Base-by-base conservation (phyloP, 208 protist species). In the Leptomonas seymouri region DNA sequence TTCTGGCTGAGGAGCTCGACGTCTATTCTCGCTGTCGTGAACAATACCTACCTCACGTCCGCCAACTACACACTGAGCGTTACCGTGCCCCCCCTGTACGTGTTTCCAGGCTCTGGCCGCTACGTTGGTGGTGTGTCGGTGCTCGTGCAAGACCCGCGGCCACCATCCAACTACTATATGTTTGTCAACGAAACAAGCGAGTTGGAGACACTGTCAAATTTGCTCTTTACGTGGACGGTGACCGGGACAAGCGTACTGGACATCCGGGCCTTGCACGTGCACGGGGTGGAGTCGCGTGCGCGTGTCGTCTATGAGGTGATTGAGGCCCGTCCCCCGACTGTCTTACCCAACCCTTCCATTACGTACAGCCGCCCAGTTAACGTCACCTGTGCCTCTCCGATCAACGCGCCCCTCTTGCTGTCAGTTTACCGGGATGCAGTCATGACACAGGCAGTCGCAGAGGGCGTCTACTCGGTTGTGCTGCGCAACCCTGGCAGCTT, bases 101-200 rank as follows among this genome's bases (percentile, higher is more conserved):
- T 93, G 14, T 86, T 79, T 48, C 85, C 88, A n/a, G 6, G 48
- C 8, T 84, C 79, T 16, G 85, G 85, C 31, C 75, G 73, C 49
- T 91, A 82, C 50, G 62, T 93, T 23, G 88, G 85, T 12, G 85
- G 85, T 31, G 71, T 89, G 28, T 46, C 46, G 18, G 75, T 86
- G 18, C 61, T 93, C 45, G 75, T 93, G 31, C 67, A 46, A 18
- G 66, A 77, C 23, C 59, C 79, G 48, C 68, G 59, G 30, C 54
- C 55, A 31, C 50, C 67, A 48, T 76, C 74, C 23, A 81, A 34
- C 28, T 83, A 82, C 64, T 86, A 74, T 68, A 61, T 76, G 30
- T 84, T 76, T 36, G 67, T 89, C 23, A 90, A 91, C 60, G 69
- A 61, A 20, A 71, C 65, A 3, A 45, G 31, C 0, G 54, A 67